These are phyloP conservation scores for Citrus maxima DNA, from an alignment of 345 rosid genomes.

Conservation along the genomic window DNA sequence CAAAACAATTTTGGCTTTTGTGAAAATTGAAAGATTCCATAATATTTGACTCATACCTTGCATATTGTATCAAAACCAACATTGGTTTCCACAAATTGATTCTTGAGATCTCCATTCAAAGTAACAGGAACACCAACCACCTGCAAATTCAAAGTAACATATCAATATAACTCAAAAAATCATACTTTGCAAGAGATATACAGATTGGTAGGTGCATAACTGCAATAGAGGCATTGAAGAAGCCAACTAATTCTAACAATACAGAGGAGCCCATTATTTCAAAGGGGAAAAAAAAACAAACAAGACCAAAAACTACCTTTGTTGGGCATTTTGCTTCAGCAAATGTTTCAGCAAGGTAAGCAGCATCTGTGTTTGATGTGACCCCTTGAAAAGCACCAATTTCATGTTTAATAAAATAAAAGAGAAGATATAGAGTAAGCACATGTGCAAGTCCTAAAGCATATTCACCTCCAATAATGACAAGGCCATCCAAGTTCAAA, in stretches of 20 bases:
- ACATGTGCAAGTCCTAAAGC: neutral
- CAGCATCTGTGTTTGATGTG: constrained; percentile 96
- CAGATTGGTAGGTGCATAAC: neutral
- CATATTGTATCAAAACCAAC: constrained; percentile 99
- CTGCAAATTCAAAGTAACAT: constrained; percentile 30
- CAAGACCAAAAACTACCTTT: constrained; percentile 46
- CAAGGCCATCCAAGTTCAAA: constrained; percentile 93
- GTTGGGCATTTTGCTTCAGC: constrained; percentile 84
- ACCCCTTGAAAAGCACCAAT: constrained; percentile 57
- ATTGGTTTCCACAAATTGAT: constrained; percentile 90
- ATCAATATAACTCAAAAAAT: neutral
- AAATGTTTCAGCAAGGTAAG: constrained; percentile 97
- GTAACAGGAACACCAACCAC: constrained; percentile 99
- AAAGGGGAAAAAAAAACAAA: too few relatives aligned
- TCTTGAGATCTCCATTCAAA: constrained; percentile 92
- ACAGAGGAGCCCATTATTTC: neutral
- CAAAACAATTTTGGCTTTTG: neutral
- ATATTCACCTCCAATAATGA: constrained; percentile 82
- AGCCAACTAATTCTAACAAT: neutral
- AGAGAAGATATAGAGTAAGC: neutral
- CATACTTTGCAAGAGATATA: neutral
- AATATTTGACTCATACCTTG: constrained; percentile 52
- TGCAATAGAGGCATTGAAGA: neutral
- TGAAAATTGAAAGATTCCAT: neutral
- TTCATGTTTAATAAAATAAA: constrained; percentile 11